phyloP scores from a whole-genome alignment of 305 asterid genomes.

The Fraxinus velutina region DNA sequence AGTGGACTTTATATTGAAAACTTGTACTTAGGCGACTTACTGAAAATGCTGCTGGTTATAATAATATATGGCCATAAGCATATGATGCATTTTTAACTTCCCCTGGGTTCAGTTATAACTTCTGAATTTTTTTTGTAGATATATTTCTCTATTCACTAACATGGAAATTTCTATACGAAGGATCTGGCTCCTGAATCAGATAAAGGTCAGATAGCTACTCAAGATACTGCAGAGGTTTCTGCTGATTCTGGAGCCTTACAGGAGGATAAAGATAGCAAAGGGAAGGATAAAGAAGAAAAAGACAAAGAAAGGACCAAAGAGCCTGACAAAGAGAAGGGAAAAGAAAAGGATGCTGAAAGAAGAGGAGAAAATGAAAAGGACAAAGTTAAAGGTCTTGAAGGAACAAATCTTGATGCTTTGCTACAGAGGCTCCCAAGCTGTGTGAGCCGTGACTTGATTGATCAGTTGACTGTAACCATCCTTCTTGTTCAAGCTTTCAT shows the following conservation, averaged over 20 bases:
- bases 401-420: conserved; percentile 81
- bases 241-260: conserved; percentile 52
- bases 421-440: conserved; percentile 96
- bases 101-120: neutral
- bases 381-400: conserved; percentile 84
- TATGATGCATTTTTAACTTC: neutral
- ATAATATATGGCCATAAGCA: neutral
- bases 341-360: conserved; percentile 80
- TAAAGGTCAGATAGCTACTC: conserved; percentile 44
- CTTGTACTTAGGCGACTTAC: neutral
- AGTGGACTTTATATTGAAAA: neutral
- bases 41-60: neutral
- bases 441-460: conserved; percentile 98
- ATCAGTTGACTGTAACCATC: conserved; percentile 79
- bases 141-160: conserved; percentile 23
- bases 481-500: conserved; percentile 30
- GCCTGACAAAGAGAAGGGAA: conserved; percentile 62
- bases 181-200: conserved; percentile 66
- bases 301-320: conserved; percentile 71
- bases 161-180: conserved; percentile 40
- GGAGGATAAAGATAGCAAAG: conserved; percentile 62
- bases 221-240: conserved; percentile 55
- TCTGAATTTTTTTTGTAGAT: conserved; percentile 1
- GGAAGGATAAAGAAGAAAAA: conserved; percentile 71
- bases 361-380: conserved; percentile 87